These are phyloP conservation scores for Cladophialophora immunda DNA, from an alignment of 2,329 filamentous ascomycete genomes.

Conservation along the genomic window DNA sequence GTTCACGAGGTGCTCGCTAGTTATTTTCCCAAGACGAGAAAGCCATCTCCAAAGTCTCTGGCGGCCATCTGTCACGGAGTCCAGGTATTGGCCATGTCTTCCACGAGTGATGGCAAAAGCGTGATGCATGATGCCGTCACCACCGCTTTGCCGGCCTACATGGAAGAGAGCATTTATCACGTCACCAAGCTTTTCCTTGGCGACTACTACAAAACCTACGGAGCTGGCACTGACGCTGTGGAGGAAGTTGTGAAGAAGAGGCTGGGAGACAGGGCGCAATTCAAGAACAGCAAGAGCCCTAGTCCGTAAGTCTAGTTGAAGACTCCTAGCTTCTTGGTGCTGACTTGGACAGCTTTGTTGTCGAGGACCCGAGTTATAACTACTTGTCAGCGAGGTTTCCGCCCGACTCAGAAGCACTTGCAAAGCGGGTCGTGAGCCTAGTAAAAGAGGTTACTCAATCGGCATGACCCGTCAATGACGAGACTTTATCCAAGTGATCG, in stretches of 20 bases:
- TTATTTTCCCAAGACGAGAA: constrained; percentile 60
- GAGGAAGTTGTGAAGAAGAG: constrained; percentile 57
- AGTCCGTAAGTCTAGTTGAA: constrained; percentile 47
- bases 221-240: constrained; percentile 59
- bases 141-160: constrained; percentile 59
- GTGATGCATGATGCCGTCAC: constrained; percentile 59
- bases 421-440: constrained; percentile 24
- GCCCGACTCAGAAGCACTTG: constrained; percentile 34
- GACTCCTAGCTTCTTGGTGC: not conserved
- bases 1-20: constrained; percentile 56
- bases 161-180: constrained; percentile 62
- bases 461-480: not conserved
- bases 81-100: constrained; percentile 56
- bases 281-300: constrained; percentile 54
- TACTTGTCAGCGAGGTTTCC: constrained; percentile 39
- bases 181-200: constrained; percentile 59
- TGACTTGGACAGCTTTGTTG: constrained; percentile 49
- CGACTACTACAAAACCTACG: constrained; percentile 67
- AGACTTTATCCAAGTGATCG: not conserved
- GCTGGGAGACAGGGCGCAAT: constrained; percentile 56
- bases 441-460: constrained; percentile 11
- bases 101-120: constrained; percentile 51
- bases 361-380: constrained; percentile 51
- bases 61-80: constrained; percentile 64
- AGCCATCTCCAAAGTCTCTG: constrained; percentile 55